A percentile compares a stretch with the other conserved stretches of the same genome.
Conservation (phyloP, 345 rosid species). For the Ailanthus altissimus region DNA sequence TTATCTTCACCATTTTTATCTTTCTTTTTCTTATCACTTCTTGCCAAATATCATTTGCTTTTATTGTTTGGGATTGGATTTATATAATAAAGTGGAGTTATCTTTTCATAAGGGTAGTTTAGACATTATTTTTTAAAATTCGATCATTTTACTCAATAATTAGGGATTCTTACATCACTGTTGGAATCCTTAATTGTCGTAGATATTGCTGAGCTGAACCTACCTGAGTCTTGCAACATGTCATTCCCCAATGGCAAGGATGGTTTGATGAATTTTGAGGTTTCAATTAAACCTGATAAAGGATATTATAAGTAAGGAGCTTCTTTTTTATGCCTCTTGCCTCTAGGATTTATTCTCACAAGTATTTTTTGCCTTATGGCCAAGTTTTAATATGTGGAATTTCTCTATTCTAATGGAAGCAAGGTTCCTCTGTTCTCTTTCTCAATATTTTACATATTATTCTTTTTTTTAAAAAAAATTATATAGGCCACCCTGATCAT, state of each 20-base stretch:
- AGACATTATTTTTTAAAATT: background rate
- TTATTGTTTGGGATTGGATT: background rate
- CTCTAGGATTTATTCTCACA: background rate
- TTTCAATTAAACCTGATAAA: slow-evolving; percentile 77
- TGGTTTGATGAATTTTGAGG: slow-evolving; percentile 82
- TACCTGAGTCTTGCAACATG: slow-evolving; percentile 65
- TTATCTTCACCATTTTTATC: background rate
- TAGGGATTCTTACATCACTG: background rate
- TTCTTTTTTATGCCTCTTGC: slow-evolving; percentile 8
- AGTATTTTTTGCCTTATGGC: background rate
- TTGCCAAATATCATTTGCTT: background rate
- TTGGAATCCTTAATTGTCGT: slow-evolving; percentile 12
- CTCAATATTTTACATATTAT: background rate
- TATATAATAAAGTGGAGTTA: background rate
- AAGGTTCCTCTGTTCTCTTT: background rate
- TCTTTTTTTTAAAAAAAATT: background rate
- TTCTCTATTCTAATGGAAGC: background rate
- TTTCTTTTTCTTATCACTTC: background rate
- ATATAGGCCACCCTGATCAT: background rate
- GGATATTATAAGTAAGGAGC: slow-evolving; percentile 75
- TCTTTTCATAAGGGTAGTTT: background rate
- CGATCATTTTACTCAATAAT: background rate
- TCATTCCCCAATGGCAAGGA: slow-evolving; percentile 81
- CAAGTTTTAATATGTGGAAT: background rate
- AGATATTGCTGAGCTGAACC: slow-evolving; percentile 82